These are phyloP conservation scores for Nitzschia inconspicua DNA, from an alignment of 108 stramenopile species.

Conservation along the genomic window DNA sequence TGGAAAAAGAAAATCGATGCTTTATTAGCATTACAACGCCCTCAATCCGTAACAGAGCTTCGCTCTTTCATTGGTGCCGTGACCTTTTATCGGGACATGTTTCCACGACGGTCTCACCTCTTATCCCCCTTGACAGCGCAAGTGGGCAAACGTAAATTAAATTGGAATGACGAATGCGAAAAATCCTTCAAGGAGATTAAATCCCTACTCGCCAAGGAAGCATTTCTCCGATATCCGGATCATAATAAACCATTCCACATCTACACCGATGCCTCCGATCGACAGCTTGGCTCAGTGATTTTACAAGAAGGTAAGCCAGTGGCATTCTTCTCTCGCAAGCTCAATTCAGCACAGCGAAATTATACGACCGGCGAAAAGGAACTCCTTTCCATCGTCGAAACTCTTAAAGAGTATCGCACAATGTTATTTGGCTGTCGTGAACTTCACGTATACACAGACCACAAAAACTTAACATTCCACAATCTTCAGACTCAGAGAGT, in stretches of 20 bases:
- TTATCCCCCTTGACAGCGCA: conserved; percentile 35
- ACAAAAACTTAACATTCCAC: conserved; percentile 36
- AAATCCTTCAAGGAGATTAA: conserved; percentile 32
- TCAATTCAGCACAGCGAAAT: conserved; percentile 25
- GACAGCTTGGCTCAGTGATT: no score
- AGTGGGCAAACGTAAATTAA: conserved; percentile 13
- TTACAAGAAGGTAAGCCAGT: no score
- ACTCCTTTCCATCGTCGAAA: conserved; percentile 34
- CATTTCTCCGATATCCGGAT: conserved; percentile 29
- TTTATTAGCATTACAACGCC: conserved; percentile 23
- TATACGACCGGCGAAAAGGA: conserved; percentile 46
- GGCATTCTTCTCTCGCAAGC: no score
- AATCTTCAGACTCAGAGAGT: conserved; percentile 27
- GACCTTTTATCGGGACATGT: conserved; percentile 44
- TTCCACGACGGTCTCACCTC: conserved; percentile 37
- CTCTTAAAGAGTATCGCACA: conserved; percentile 35
- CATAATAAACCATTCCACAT: conserved; percentile 33
- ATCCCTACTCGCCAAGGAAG: conserved; percentile 19
- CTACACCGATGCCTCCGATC: conserved; percentile 30
- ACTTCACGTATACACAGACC: conserved; percentile 40
- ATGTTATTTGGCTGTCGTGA: conserved; percentile 27
- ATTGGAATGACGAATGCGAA: conserved; percentile 27
- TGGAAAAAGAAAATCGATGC: conserved; percentile 40
- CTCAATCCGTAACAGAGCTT: conserved; percentile 17
- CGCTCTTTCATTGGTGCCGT: conserved; percentile 42